Base-by-base conservation (phyloP, 441 rosid species). In the Omphalea diandra region DNA sequence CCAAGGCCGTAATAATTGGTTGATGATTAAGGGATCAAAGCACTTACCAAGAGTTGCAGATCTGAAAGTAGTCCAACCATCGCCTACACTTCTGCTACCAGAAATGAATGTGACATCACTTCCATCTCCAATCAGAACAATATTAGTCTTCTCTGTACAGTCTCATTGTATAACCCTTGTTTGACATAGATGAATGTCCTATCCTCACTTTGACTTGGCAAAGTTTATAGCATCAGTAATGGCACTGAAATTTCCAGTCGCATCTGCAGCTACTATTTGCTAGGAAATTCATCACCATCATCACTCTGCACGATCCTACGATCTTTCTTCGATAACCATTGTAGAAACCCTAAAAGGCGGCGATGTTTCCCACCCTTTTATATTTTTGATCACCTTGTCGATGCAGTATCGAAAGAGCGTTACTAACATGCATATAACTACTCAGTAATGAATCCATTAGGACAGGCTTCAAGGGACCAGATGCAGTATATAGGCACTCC, bases 21-120 rank as follows among this genome's bases (percentile, higher is more conserved):
- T 1, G 0, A 38, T 38, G 10, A 38, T n/a, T n/a, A 38, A 38
- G 10, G 43, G 43, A 41, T 8, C 2, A 41, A 44, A 1, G 36
- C 10, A 4, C 52, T 64, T 75, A 92, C 97, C 96, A 33, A 92
- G 78, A 67, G 94, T 88, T 35, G 97, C 95, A 68, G 95, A 90
- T 84, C 95, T 77, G 84, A 88, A 93, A 73, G 97, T 87, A 69
- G 98, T 93, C 95, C 97, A 85, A 32, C 91, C 88, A 74, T 87
- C 96, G 20, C 3, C 90, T 0, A 87, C 83, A 50, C 90, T 93
- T 73, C 96, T 76, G 66, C 67, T 83, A 0, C 95, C 95, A 20
- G 88, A 80, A 35, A 93, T 79, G 58, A 82, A 67, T 9, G 98
- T 89, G 54, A 77, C 81, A 63, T 83, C 89, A 53, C 76, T 73